These are phyloP conservation scores for Ustilago esculenta DNA, from an alignment of 1,284 basidiomycete genomes.

Conservation along the genomic window DNA sequence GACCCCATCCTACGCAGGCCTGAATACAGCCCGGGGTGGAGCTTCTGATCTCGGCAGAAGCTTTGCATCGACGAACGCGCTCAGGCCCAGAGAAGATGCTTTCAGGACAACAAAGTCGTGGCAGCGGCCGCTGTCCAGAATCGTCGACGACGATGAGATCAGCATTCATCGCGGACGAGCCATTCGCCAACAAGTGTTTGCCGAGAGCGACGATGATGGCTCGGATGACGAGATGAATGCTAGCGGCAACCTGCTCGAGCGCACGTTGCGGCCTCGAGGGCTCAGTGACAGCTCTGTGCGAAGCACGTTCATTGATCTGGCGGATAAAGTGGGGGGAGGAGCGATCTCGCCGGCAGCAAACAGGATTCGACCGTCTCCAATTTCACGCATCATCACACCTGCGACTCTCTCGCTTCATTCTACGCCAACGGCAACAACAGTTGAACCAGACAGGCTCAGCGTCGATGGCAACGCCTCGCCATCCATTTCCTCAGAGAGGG, in stretches of 20 bases:
- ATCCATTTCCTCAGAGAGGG: slow-evolving; percentile 27
- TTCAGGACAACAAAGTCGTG: slow-evolving; percentile 9
- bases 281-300: slow-evolving; percentile 63
- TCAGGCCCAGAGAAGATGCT: slow-evolving; percentile 5
- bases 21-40: slow-evolving; percentile 5
- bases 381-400: slow-evolving; percentile 60
- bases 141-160: slow-evolving; percentile 62
- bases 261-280: slow-evolving; percentile 52
- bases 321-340: slow-evolving; percentile 13
- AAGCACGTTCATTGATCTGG: slow-evolving; percentile 59
- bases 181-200: slow-evolving; percentile 39
- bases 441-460: slow-evolving; percentile 5
- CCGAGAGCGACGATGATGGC: slow-evolving; percentile 38
- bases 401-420: slow-evolving; percentile 54
- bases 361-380: slow-evolving; percentile 34
- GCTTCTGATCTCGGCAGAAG: slow-evolving; percentile 3
- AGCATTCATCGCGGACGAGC: slow-evolving; percentile 51
- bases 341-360: slow-evolving; percentile 17
- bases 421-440: slow-evolving; percentile 18
- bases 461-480: slow-evolving; percentile 29
- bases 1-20: slow-evolving; percentile 2
- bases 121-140: slow-evolving; percentile 43
- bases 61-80: slow-evolving; percentile 11
- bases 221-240: slow-evolving; percentile 28
- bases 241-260: slow-evolving; percentile 28